These are phyloP conservation scores for Nothopassalora personata DNA, from an alignment of 2,329 filamentous ascomycete species.

Conservation along the genomic window DNA sequence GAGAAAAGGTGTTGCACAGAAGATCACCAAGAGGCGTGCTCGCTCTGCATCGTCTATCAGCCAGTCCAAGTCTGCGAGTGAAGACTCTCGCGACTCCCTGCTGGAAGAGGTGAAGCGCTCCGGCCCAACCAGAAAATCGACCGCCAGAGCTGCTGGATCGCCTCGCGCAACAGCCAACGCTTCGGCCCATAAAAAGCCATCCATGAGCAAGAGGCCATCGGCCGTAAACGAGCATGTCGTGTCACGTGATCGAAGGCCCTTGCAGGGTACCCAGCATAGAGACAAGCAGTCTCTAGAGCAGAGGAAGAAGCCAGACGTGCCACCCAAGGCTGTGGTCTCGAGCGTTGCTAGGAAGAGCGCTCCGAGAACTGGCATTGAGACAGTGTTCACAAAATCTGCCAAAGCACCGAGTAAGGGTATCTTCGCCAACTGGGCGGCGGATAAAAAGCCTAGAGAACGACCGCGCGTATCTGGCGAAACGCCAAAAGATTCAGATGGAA, in stretches of 20 bases:
- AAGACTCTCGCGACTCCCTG: constrained; percentile 8
- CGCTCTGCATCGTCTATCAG: constrained; percentile 4
- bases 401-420: constrained; percentile 4
- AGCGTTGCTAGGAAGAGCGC: constrained; percentile 15
- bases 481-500: constrained; percentile 17
- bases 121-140: background rate
- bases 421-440: constrained; percentile 13
- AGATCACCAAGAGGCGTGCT: constrained; percentile 6
- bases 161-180: background rate
- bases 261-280: background rate
- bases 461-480: constrained; percentile 20
- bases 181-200: too few species aligned
- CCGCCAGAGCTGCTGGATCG: background rate
- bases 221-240: constrained; percentile 9
- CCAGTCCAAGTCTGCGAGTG: constrained; percentile 1
- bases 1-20: constrained; percentile 22
- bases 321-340: constrained; percentile 3
- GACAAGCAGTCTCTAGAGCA: constrained; percentile 4
- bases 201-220: background rate
- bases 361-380: background rate
- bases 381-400: background rate
- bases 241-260: background rate
- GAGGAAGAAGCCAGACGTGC: background rate
- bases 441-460: constrained; percentile 12
- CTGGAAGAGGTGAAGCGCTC: background rate